Evolutionary conservation across 1,139 yeast species (phyloP).

Genomic region (Suhomyces maxii): DNA sequence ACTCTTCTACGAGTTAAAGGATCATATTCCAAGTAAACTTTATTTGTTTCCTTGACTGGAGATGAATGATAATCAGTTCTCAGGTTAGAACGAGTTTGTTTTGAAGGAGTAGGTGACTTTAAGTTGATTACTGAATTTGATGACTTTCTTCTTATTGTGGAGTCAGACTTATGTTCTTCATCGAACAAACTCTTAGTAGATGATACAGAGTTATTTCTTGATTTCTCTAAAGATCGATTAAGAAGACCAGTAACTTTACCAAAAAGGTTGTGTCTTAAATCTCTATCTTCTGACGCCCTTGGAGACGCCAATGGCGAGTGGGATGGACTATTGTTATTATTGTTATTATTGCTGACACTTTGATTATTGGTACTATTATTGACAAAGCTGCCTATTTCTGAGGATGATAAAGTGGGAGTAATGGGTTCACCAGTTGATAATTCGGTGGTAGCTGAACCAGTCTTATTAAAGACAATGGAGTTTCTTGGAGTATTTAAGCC

Average conservation of each 20-base stretch:
- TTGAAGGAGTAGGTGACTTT: neutral
- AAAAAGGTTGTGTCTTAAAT: slow-evolving; percentile 27
- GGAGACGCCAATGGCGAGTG: slow-evolving; percentile 12
- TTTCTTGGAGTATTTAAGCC: slow-evolving; percentile 4
- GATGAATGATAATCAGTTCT: neutral
- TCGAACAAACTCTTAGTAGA: slow-evolving; percentile 9
- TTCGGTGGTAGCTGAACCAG: slow-evolving; percentile 17
- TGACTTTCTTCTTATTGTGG: slow-evolving; percentile 2
- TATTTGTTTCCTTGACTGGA: slow-evolving; percentile 78
- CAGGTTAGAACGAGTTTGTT: neutral
- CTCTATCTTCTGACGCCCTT: slow-evolving; percentile 14
- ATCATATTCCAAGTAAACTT: slow-evolving; percentile 81
- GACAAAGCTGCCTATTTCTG: slow-evolving; percentile 1
- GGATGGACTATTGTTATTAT: slow-evolving; percentile 3
- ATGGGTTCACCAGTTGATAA: slow-evolving; percentile 17
- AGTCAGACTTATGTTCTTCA: slow-evolving; percentile 5
- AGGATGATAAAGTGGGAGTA: slow-evolving; percentile 15
- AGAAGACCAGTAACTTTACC: slow-evolving; percentile 37
- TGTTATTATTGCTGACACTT: neutral
- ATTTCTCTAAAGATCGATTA: slow-evolving; percentile 20
- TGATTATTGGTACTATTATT: too few relatives aligned
- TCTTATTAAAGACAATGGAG: slow-evolving; percentile 8
- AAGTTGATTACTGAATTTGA: neutral
- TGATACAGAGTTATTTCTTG: slow-evolving; percentile 13
- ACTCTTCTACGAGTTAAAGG: slow-evolving; percentile 83